Conservation (phyloP, 2,329 filamentous ascomycete genomes). For the Penicillium sp. region DNA sequence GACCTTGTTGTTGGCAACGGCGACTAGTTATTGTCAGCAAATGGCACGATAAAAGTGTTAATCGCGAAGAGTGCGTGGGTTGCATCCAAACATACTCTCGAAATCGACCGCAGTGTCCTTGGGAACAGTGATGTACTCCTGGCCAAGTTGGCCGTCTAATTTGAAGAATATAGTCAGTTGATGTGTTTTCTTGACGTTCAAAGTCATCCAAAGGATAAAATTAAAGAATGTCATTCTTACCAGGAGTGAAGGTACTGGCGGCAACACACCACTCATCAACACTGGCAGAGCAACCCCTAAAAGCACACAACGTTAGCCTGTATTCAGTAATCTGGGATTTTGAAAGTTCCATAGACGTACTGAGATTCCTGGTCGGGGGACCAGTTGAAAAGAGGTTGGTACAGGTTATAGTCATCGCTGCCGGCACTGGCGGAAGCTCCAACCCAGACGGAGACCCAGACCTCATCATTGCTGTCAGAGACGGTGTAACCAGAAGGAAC, state of each 20-base stretch:
- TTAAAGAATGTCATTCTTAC: conserved; percentile 1
- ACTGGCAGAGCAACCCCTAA: conserved; percentile 16
- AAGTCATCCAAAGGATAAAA: too few species aligned
- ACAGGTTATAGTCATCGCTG: conserved; percentile 9
- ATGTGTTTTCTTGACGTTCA: not conserved
- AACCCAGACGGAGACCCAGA: conserved; percentile 22
- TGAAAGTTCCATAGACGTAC: not conserved
- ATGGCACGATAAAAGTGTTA: not conserved
- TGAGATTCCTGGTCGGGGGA: conserved; percentile 20
- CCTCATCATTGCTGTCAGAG: conserved; percentile 8
- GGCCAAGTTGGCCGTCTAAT: conserved; percentile 16
- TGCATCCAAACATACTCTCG: conserved; percentile 13
- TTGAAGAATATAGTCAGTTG: not conserved
- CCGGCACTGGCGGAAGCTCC: conserved; percentile 14
- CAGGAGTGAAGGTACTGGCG: conserved; percentile 20
- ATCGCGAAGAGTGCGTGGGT: not conserved
- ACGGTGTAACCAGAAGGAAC: conserved; percentile 10
- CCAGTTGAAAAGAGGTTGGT: conserved; percentile 22
- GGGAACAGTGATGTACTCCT: conserved; percentile 18
- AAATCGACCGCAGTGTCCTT: conserved; percentile 14
- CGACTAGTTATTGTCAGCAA: conserved; percentile 3
- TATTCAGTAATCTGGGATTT: too few species aligned
- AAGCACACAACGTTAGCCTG: not conserved
- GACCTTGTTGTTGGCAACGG: conserved; percentile 15
- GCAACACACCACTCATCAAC: conserved; percentile 20